Percentiles rank a stretch among this genome's conserved stretches.
Conservation (phyloP, 2,329 filamentous ascomycete genomes). For the Neofusicoccum kwambonambiense region DNA sequence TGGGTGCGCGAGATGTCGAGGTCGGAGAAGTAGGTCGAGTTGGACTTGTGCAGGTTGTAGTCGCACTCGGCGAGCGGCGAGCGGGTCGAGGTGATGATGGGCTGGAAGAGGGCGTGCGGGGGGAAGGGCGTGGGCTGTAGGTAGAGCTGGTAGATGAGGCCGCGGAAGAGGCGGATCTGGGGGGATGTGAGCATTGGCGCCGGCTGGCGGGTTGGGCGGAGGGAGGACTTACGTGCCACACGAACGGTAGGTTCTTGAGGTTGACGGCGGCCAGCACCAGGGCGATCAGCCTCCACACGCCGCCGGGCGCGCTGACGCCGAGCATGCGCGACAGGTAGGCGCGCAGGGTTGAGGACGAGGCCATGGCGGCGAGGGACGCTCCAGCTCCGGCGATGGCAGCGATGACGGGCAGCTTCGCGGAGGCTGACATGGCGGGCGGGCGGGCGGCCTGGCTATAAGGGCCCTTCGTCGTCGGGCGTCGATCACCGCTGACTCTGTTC, state of each 20-base stretch:
- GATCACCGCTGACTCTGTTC: too few relatives aligned
- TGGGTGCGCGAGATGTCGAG: slow-evolving; percentile 82
- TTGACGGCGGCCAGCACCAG: slow-evolving; percentile 51
- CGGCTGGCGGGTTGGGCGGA: background rate
- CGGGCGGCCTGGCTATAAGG: background rate
- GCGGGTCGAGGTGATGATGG: slow-evolving; percentile 65
- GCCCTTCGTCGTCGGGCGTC: too few relatives aligned
- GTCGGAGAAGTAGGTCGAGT: slow-evolving; percentile 84
- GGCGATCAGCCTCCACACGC: slow-evolving; percentile 34
- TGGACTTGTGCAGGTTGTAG: slow-evolving; percentile 81
- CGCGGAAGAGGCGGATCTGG: slow-evolving; percentile 47
- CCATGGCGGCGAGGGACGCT: slow-evolving; percentile 25
- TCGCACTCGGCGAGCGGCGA: slow-evolving; percentile 76
- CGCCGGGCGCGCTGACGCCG: slow-evolving; percentile 33
- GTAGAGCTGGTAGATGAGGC: slow-evolving; percentile 49
- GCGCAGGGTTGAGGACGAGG: slow-evolving; percentile 26
- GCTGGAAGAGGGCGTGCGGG: slow-evolving; percentile 69
- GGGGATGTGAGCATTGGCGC: background rate
- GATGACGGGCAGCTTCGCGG: background rate
- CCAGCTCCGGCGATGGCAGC: slow-evolving; percentile 10
- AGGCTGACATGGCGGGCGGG: background rate
- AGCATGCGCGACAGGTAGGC: slow-evolving; percentile 25
- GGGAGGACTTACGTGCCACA: slow-evolving; percentile 66
- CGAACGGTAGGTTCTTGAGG: slow-evolving; percentile 71
- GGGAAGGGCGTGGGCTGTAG: slow-evolving; percentile 42